phyloP scores from a whole-genome alignment of 495 filamentous ascomycete genomes.

The Hypoxylon cercidicola region DNA sequence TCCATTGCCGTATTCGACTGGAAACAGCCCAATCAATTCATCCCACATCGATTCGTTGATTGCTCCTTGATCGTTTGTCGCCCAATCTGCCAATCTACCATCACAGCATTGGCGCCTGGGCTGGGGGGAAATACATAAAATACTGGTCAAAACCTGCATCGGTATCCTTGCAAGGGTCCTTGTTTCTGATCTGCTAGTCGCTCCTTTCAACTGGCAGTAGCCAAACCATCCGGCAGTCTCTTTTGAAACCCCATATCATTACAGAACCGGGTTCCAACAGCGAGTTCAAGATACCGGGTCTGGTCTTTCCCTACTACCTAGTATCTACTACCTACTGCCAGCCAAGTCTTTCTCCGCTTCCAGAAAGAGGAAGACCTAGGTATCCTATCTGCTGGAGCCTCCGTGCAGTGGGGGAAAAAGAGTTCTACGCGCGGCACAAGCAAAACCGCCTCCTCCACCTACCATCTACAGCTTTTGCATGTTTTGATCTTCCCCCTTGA shows the following conservation, averaged over 20 bases:
- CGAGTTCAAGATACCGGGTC: constrained; percentile 26
- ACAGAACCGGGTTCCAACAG: constrained; percentile 15
- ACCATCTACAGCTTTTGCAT: constrained; percentile 19
- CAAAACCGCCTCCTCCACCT: constrained; percentile 24
- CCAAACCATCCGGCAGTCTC: constrained; percentile 8
- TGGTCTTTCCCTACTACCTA: constrained; percentile 3
- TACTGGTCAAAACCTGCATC: constrained; percentile 21
- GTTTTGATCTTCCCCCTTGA: neutral
- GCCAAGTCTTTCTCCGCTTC: constrained; percentile 38
- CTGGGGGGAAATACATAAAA: constrained; percentile 13
- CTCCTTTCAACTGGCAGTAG: constrained; percentile 11
- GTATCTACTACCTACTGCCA: neutral
- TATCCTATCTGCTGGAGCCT: constrained; percentile 25
- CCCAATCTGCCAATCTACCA: constrained; percentile 22
- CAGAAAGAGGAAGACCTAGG: constrained; percentile 15
- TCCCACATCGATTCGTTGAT: constrained; percentile 31
- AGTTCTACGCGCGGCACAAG: constrained; percentile 36
- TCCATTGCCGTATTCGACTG: constrained; percentile 6
- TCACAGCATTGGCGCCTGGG: constrained; percentile 24
- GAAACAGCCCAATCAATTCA: constrained; percentile 24
- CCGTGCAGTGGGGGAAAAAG: constrained; percentile 18
- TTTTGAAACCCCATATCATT: constrained; percentile 19
- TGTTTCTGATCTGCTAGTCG: constrained; percentile 20
- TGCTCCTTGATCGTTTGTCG: constrained; percentile 24
- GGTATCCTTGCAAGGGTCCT: constrained; percentile 27